Conservation (phyloP, 1,139 yeast genomes). For the Taphrina confusa region DNA sequence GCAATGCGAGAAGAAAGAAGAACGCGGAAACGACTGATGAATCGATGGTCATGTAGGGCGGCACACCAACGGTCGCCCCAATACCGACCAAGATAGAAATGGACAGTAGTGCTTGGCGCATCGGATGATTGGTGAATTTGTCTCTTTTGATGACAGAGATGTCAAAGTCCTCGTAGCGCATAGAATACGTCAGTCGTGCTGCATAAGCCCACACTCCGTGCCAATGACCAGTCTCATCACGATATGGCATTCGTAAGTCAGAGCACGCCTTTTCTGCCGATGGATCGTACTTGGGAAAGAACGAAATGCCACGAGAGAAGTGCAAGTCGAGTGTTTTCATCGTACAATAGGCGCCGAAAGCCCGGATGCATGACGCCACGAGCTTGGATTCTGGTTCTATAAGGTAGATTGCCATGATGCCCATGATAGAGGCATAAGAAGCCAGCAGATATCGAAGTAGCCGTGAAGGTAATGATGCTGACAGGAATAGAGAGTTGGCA, state of each 20-base stretch:
- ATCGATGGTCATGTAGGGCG: constrained; percentile 24
- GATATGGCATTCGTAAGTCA: constrained; percentile 1
- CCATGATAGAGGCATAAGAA: constrained; percentile 8
- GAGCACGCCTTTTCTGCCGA: constrained; percentile 13
- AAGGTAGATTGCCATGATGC: constrained; percentile 8
- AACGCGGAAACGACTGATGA: constrained; percentile 25
- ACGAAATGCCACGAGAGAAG: constrained; percentile 3
- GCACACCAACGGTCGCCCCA: constrained; percentile 18
- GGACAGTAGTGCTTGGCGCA: constrained; percentile 29
- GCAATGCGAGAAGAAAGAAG: constrained; percentile 27
- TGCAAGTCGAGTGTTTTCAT: constrained; percentile 29
- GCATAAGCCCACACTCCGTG: constrained; percentile 22
- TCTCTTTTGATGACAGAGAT: constrained; percentile 31
- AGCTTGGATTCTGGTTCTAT: constrained; percentile 24
- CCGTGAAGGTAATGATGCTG: not conserved
- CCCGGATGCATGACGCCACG: constrained; percentile 13
- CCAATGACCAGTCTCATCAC: not conserved
- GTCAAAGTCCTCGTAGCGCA: constrained; percentile 33
- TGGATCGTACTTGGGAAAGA: constrained; percentile 13
- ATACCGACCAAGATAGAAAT: constrained; percentile 12
- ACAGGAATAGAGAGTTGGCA: constrained; percentile 18
- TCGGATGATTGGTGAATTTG: constrained; percentile 27
- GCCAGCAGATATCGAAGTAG: constrained; percentile 5
- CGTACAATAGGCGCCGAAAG: constrained; percentile 14
- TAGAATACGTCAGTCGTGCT: constrained; percentile 19